Conservation (phyloP, 2,329 filamentous ascomycete species). For the Achaetomium macrosporum region DNA sequence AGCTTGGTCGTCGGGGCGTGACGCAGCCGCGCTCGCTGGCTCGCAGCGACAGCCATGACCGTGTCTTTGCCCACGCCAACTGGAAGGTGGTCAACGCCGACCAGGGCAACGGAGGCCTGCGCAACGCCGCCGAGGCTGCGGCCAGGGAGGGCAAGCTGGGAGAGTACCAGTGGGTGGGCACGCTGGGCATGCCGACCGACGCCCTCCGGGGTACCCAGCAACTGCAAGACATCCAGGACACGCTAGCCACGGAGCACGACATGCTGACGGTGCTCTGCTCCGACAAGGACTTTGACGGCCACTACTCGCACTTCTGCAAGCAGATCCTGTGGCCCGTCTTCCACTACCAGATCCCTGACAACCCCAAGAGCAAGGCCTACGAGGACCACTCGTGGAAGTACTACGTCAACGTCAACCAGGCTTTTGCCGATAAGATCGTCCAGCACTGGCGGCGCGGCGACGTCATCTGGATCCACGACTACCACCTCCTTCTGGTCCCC, state of each 20-base stretch:
- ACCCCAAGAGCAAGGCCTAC: slow-evolving; percentile 96
- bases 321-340: slow-evolving; percentile 97
- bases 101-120: slow-evolving; percentile 86
- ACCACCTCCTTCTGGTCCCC: slow-evolving; percentile 85
- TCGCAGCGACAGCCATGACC: slow-evolving; percentile 60
- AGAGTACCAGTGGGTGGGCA: slow-evolving; percentile 86
- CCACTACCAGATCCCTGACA: slow-evolving; percentile 96
- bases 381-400: slow-evolving; percentile 95
- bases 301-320: slow-evolving; percentile 96
- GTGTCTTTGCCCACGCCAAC: slow-evolving; percentile 67
- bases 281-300: slow-evolving; percentile 89
- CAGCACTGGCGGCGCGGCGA: slow-evolving; percentile 92
- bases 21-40: slow-evolving; percentile 47
- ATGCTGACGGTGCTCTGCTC: slow-evolving; percentile 79
- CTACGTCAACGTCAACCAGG: slow-evolving; percentile 88
- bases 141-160: slow-evolving; percentile 61
- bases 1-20: slow-evolving; percentile 52
- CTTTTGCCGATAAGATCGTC: slow-evolving; percentile 84
- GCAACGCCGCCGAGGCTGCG: slow-evolving; percentile 79
- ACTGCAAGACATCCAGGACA: slow-evolving; percentile 77
- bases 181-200: slow-evolving; percentile 90
- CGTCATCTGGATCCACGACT: slow-evolving; percentile 92
- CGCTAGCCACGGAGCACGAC: slow-evolving; percentile 72
- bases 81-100: slow-evolving; percentile 82
- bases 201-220: slow-evolving; percentile 66